These are phyloP conservation scores for Beta macrorhiza DNA, from an alignment of 179 eudicot genomes.

Conservation along the genomic window DNA sequence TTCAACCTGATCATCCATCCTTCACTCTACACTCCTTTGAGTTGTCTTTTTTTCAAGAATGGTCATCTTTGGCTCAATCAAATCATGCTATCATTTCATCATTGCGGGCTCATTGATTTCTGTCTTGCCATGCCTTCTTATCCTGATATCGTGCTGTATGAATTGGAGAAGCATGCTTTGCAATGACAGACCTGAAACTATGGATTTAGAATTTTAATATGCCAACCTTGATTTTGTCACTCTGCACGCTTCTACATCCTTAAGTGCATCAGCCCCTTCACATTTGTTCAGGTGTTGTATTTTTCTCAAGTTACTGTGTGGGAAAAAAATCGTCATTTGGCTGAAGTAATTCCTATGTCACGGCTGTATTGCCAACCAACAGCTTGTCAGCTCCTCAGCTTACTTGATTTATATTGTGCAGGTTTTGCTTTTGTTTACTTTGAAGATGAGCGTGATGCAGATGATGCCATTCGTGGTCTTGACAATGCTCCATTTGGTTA, in stretches of 20 bases:
- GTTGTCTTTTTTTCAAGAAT: constrained; percentile 59
- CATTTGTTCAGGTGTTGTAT: constrained; percentile 76
- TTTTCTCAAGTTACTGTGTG: constrained; percentile 30
- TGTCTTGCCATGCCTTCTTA: constrained; percentile 64
- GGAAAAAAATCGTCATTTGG: constrained; percentile 41
- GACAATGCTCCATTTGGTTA: constrained; percentile 75
- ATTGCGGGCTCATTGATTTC: constrained; percentile 49
- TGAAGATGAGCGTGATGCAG: constrained; percentile 90
- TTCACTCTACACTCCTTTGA: constrained; percentile 51
- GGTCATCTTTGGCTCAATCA: constrained; percentile 59
- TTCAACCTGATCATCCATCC: constrained; percentile 49
- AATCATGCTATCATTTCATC: constrained; percentile 74
- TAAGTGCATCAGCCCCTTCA: constrained; percentile 63
- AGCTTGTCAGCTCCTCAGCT: constrained; percentile 14
- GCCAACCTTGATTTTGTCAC: constrained; percentile 71
- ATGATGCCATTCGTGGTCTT: constrained; percentile 78
- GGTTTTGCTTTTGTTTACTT: constrained; percentile 94
- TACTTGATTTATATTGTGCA: constrained; percentile 36
- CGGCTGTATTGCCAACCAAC: constrained; percentile 19
- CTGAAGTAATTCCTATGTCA: constrained; percentile 27
- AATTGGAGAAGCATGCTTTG: constrained; percentile 71
- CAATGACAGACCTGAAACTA: constrained; percentile 58
- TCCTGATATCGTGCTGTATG: constrained; percentile 62
- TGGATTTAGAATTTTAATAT: constrained; percentile 56
- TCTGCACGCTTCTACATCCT: constrained; percentile 78